These are phyloP conservation scores for Penicillium sp. DNA, from an alignment of 2,329 filamentous ascomycete species.

Conservation along the genomic window DNA sequence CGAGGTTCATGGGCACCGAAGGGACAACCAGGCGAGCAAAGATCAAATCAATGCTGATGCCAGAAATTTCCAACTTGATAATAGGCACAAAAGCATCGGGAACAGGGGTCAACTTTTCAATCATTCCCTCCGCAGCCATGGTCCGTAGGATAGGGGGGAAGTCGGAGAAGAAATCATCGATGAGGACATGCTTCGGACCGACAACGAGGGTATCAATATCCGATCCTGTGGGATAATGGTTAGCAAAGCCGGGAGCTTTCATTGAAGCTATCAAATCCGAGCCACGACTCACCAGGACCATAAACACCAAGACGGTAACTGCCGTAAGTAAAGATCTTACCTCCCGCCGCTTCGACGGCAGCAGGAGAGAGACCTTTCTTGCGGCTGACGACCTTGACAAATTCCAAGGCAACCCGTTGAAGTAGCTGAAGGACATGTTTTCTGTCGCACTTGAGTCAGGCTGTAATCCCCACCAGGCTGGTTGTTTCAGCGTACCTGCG, in stretches of 20 bases:
- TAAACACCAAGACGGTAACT: conserved; percentile 94
- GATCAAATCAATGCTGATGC: conserved; percentile 93
- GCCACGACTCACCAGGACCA: conserved; percentile 61
- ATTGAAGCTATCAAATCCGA: too few relatives aligned
- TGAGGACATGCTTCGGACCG: conserved; percentile 80
- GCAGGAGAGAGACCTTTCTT: conserved; percentile 71
- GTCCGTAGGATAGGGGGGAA: conserved; percentile 77
- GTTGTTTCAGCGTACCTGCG: conserved; percentile 61
- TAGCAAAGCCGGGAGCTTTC: too few relatives aligned
- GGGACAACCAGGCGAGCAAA: conserved; percentile 72
- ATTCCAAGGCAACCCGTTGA: conserved; percentile 76
- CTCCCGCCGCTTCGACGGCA: conserved; percentile 77
- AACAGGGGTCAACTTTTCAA: conserved; percentile 80
- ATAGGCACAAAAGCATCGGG: conserved; percentile 92
- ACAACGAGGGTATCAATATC: conserved; percentile 97
- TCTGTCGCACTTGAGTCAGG: conserved; percentile 52
- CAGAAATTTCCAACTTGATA: conserved; percentile 90
- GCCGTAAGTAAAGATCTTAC: conserved; percentile 92
- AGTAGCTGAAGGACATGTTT: conserved; percentile 71
- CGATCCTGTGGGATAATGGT: conserved; percentile 58
- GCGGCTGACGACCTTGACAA: conserved; percentile 76
- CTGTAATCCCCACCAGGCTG: too few relatives aligned
- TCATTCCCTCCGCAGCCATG: conserved; percentile 72
- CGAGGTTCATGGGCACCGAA: conserved; percentile 68
- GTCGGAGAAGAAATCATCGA: conserved; percentile 86